Conservation (phyloP, 1,139 yeast species). For the Groenewaldozyma sp. region DNA sequence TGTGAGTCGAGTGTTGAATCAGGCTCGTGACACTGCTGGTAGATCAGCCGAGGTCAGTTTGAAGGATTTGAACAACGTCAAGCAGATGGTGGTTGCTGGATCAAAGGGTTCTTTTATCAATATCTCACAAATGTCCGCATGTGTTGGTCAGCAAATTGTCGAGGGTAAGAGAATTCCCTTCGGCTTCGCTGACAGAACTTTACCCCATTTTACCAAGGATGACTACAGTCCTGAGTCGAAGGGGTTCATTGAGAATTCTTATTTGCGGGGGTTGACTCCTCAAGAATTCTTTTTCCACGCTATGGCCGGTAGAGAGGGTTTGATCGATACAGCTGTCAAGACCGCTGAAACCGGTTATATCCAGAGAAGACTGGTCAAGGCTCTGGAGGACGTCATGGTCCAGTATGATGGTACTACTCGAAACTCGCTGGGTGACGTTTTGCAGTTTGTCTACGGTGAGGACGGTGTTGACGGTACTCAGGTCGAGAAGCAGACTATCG, state of each 20-base stretch:
- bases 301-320: constrained; percentile 99
- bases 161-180: constrained; percentile 99
- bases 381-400: constrained; percentile 97
- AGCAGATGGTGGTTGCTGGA: constrained; percentile 98
- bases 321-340: constrained; percentile 97
- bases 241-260: constrained; percentile 96
- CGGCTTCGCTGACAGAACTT: constrained; percentile 90
- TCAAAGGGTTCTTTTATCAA: constrained; percentile 98
- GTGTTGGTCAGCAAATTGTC: constrained; percentile 99
- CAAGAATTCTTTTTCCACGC: constrained; percentile 99
- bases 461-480: constrained; percentile 98
- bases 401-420: constrained; percentile 98
- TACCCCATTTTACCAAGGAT: constrained; percentile 97
- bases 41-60: constrained; percentile 94
- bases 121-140: constrained; percentile 99
- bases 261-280: constrained; percentile 94
- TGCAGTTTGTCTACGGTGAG: constrained; percentile 96
- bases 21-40: constrained; percentile 99
- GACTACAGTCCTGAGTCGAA: constrained; percentile 97
- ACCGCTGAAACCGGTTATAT: constrained; percentile 99
- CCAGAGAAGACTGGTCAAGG: constrained; percentile 97
- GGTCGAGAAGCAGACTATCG: constrained; percentile 95
- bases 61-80: constrained; percentile 89
- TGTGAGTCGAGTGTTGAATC: constrained; percentile 89
- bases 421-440: constrained; percentile 91